Conservation (phyloP, 306 rosid species). For the Rosa lucieae region DNA sequence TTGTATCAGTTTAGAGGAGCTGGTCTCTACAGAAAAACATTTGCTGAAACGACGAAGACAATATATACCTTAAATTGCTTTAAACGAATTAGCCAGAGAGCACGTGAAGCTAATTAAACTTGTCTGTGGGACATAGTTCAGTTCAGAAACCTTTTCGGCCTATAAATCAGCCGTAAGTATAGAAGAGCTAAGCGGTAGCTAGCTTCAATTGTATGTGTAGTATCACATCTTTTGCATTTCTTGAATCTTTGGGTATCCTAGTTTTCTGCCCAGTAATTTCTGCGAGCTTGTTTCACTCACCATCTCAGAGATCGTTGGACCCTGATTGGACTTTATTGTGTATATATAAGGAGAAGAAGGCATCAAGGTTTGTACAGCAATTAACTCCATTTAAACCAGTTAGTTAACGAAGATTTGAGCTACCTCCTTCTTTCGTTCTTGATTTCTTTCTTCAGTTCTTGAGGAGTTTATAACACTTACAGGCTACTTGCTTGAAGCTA, state of each 20-base stretch:
- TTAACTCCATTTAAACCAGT: background rate
- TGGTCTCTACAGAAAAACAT: background rate
- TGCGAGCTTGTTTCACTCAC: background rate
- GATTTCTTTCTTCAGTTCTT: background rate
- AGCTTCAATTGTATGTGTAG: background rate
- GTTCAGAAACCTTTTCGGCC: background rate
- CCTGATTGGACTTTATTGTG: background rate
- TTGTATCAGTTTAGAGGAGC: background rate
- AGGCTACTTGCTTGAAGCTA: background rate
- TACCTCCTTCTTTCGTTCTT: background rate
- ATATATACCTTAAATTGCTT: no score
- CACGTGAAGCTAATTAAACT: background rate
- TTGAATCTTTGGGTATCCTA: constrained; percentile 10
- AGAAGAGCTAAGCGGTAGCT: constrained; percentile 2
- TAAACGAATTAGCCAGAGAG: background rate
- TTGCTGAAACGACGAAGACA: no score
- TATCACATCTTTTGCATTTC: constrained; percentile 21
- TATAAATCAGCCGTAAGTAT: background rate
- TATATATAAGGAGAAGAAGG: background rate
- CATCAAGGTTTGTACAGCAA: background rate
- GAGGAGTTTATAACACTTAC: background rate
- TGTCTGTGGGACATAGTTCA: background rate
- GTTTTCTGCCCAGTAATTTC: background rate
- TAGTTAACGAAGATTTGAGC: background rate
- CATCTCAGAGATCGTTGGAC: constrained; percentile 5